These are phyloP conservation scores for Fusarium denticulatum DNA, from an alignment of 2,329 filamentous ascomycete genomes.

Conservation along the genomic window DNA sequence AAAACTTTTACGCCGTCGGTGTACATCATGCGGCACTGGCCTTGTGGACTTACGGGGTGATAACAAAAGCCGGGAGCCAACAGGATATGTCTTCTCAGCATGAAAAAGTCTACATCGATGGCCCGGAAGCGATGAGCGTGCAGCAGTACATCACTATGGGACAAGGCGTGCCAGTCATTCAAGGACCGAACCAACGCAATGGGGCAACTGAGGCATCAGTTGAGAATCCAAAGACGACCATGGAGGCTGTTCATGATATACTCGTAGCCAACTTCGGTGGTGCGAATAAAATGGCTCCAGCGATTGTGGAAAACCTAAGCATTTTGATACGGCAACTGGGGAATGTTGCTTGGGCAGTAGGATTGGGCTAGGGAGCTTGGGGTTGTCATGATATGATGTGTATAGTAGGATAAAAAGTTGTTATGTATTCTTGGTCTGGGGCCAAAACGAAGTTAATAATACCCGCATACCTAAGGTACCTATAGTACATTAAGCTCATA, in stretches of 20 bases:
- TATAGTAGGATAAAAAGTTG: neutral
- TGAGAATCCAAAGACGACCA: conserved; percentile 66
- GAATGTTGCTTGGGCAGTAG: conserved; percentile 57
- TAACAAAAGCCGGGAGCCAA: conserved; percentile 55
- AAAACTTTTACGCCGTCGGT: conserved; percentile 74
- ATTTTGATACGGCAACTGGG: conserved; percentile 70
- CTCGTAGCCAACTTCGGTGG: conserved; percentile 63
- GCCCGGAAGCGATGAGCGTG: conserved; percentile 60
- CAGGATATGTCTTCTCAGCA: conserved; percentile 48
- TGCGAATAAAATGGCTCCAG: conserved; percentile 58
- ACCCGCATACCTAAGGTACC: neutral
- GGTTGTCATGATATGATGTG: neutral
- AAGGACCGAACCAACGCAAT: conserved; percentile 46
- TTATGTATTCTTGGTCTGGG: neutral
- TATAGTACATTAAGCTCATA: neutral
- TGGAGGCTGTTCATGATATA: conserved; percentile 67
- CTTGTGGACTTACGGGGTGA: conserved; percentile 75
- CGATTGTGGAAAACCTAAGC: conserved; percentile 74
- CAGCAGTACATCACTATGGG: conserved; percentile 67
- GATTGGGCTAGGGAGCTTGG: conserved; percentile 41
- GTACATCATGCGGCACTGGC: conserved; percentile 75
- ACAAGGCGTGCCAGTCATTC: conserved; percentile 63
- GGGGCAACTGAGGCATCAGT: conserved; percentile 54
- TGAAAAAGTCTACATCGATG: conserved; percentile 65
- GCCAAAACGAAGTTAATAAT: neutral